phyloP scores from a whole-genome alignment of 345 rosid species.

The Barbarea vulgaris region DNA sequence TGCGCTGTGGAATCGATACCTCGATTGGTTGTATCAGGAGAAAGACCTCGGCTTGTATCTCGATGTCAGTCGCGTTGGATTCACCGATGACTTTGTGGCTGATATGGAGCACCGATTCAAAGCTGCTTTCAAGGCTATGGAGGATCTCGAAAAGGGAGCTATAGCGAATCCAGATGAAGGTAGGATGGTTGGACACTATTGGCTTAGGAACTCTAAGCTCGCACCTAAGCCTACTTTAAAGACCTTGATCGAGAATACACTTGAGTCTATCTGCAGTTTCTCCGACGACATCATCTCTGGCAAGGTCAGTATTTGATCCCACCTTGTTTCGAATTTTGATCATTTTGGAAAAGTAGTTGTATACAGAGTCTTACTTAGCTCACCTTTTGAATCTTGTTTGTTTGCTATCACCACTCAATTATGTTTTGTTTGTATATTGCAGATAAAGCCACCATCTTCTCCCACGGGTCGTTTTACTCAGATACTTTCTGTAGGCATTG shows the following conservation, averaged over 20 bases:
- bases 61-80: constrained; percentile 92
- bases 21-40: constrained; percentile 92
- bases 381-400: constrained; percentile 6
- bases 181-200: constrained; percentile 98
- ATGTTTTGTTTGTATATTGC: constrained; percentile 36
- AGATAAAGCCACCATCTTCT: constrained; percentile 83
- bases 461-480: constrained; percentile 80
- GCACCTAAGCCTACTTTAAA: constrained; percentile 64
- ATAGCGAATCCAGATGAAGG: constrained; percentile 98
- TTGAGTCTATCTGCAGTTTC: constrained; percentile 65
- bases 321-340: constrained; percentile 3
- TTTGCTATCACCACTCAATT: background rate
- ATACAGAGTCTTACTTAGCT: constrained; percentile 2
- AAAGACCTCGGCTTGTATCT: constrained; percentile 83
- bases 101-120: constrained; percentile 82
- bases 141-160: constrained; percentile 84
- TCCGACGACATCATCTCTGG: constrained; percentile 77
- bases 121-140: constrained; percentile 78
- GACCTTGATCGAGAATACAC: constrained; percentile 71
- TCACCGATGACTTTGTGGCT: constrained; percentile 69
- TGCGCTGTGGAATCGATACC: constrained; percentile 77
- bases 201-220: constrained; percentile 76
- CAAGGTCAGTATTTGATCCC: constrained; percentile 57
- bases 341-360: background rate
- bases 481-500: constrained; percentile 90